Percentiles rank a stretch among this genome's conserved stretches.
Evolutionary conservation across 164 flowering plant species (phyloP).

Genomic region (Dillenia suffruticosa): DNA sequence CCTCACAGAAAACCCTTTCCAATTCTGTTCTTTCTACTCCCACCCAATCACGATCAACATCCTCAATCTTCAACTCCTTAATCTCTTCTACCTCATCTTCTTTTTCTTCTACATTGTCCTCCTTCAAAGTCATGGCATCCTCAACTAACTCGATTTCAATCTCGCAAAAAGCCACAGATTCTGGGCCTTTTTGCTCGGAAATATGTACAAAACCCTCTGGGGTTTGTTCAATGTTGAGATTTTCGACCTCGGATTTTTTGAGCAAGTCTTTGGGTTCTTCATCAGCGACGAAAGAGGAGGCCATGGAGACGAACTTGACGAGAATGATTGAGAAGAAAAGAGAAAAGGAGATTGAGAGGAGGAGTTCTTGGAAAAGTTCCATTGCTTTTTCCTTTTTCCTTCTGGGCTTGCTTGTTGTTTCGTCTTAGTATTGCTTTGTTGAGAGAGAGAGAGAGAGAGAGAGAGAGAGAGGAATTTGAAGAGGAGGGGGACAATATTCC

Average conservation of each 20-base stretch:
- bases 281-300: conserved; percentile 10
- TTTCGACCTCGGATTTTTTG: background rate
- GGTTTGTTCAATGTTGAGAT: background rate
- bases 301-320: conserved; percentile 47
- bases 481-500: conserved; percentile 47
- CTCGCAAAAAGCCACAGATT: conserved; percentile 2
- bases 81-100: conserved; percentile 4
- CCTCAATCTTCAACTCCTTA: background rate
- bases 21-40: conserved; percentile 82
- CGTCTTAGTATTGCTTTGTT: background rate
- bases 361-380: conserved; percentile 46
- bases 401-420: background rate
- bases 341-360: conserved; percentile 39
- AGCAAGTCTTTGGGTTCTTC: background rate
- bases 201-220: too few species aligned
- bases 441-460: background rate
- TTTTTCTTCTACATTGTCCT: background rate
- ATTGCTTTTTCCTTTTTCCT: conserved; percentile 13
- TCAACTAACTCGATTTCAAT: conserved; percentile 1
- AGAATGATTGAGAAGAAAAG: conserved; percentile 42
- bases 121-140: conserved; percentile 3
- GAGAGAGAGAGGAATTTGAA: conserved; percentile 23
- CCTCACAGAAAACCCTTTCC: conserved; percentile 51
- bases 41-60: conserved; percentile 82
- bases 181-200: too few species aligned